Conservation (phyloP, 176 grass and related monocot genomes). For the Bonia amplexicaulis region DNA sequence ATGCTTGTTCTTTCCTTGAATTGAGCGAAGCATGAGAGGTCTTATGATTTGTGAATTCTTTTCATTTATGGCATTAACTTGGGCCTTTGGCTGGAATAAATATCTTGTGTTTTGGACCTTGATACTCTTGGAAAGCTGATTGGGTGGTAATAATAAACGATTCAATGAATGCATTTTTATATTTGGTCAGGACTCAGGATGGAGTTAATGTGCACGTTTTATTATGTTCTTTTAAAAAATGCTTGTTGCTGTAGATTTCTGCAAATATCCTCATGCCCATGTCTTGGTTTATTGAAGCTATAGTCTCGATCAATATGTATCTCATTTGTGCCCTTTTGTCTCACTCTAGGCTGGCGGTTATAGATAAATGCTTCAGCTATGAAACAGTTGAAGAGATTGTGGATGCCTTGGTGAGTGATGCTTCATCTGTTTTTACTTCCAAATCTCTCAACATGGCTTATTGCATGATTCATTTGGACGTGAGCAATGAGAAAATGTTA, state of each 20-base stretch:
- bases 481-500: background rate
- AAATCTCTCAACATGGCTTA: background rate
- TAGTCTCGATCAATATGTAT: background rate
- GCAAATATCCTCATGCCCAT: background rate
- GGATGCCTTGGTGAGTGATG: conserved; percentile 69
- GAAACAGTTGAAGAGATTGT: conserved; percentile 90
- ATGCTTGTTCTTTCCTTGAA: background rate
- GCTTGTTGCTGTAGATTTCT: background rate
- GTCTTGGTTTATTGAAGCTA: background rate
- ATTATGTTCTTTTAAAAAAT: background rate
- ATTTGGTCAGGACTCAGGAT: background rate
- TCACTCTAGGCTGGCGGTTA: conserved; percentile 62
- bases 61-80: background rate
- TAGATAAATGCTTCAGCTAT: conserved; percentile 86
- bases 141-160: background rate
- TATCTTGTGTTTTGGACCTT: background rate
- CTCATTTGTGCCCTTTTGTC: conserved; percentile 34
- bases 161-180: background rate
- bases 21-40: background rate
- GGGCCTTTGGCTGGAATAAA: background rate
- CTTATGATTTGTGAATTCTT: background rate
- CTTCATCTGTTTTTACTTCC: background rate
- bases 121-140: background rate
- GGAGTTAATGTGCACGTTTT: background rate
- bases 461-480: conserved; percentile 7